Percentiles rank a stretch among this genome's conserved stretches.
These are phyloP conservation scores for Phanerodontia chrysosporium DNA, from an alignment of 768 basidiomycete species.

Conservation along the genomic window DNA sequence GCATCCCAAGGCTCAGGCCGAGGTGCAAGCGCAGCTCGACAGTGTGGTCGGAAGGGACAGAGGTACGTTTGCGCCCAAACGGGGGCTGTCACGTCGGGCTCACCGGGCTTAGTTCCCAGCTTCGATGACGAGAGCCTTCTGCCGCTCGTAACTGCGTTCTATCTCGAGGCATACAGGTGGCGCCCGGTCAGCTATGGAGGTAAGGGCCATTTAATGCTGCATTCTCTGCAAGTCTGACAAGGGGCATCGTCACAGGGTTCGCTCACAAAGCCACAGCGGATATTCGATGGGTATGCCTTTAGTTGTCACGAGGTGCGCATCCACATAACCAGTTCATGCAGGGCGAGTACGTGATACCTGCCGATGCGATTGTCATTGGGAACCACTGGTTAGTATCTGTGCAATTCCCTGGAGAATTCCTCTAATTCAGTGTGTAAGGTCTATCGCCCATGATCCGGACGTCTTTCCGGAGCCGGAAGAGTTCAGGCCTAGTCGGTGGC, in stretches of 20 bases:
- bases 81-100: not conserved
- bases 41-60: constrained; percentile 31
- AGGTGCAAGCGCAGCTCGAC: constrained; percentile 35
- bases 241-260: constrained; percentile 39
- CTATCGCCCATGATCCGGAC: constrained; percentile 29
- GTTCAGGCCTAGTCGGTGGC: constrained; percentile 31
- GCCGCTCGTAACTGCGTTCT: constrained; percentile 36
- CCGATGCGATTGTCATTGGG: constrained; percentile 33
- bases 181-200: constrained; percentile 17
- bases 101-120: constrained; percentile 30
- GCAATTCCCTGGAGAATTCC: not conserved
- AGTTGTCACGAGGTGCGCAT: not conserved
- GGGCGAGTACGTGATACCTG: constrained; percentile 37
- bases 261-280: constrained; percentile 63
- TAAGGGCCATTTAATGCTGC: not conserved
- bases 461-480: constrained; percentile 29
- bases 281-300: constrained; percentile 47
- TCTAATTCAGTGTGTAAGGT: constrained; percentile 15
- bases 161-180: constrained; percentile 40
- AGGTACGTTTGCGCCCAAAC: constrained; percentile 20
- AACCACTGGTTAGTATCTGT: constrained; percentile 32
- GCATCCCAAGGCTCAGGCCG: constrained; percentile 30
- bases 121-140: constrained; percentile 35
- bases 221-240: not conserved
- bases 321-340: constrained; percentile 1